These are phyloP conservation scores for Fusarium bactridioides DNA, from an alignment of 2,329 filamentous ascomycete species.

Conservation along the genomic window DNA sequence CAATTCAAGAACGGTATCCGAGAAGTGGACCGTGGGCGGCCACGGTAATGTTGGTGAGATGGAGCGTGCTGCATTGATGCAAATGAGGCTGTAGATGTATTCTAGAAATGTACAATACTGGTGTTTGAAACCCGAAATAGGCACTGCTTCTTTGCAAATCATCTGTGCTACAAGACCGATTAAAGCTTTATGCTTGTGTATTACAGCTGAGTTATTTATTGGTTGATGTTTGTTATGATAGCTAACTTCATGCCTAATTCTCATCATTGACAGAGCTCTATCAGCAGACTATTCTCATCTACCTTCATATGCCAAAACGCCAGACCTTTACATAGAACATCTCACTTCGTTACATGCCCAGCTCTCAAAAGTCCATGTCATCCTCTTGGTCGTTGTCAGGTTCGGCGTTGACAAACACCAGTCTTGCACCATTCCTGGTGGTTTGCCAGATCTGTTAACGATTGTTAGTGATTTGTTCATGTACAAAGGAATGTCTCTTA, in stretches of 20 bases:
- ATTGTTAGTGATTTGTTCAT: conserved; percentile 48
- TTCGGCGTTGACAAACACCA: conserved; percentile 71
- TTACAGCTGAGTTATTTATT: background rate
- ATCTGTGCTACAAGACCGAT: background rate
- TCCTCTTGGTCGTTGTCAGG: conserved; percentile 59
- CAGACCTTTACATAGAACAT: conserved; percentile 36
- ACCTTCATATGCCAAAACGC: conserved; percentile 45
- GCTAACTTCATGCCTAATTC: background rate
- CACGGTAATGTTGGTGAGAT: conserved; percentile 86
- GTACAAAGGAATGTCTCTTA: background rate
- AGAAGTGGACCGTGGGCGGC: conserved; percentile 86
- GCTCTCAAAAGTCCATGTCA: conserved; percentile 53
- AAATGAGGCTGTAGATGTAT: conserved; percentile 54
- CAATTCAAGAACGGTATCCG: conserved; percentile 74
- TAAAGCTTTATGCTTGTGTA: background rate
- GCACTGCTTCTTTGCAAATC: conserved; percentile 10
- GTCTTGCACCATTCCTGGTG: conserved; percentile 71
- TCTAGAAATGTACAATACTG: conserved; percentile 42
- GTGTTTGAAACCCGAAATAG: conserved; percentile 30
- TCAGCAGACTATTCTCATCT: conserved; percentile 33
- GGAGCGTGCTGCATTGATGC: conserved; percentile 70
- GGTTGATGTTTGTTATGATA: background rate
- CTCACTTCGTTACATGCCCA: conserved; percentile 26
- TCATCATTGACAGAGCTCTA: conserved; percentile 22
- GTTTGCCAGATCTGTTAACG: conserved; percentile 77